phyloP scores from a whole-genome alignment of 2,329 filamentous ascomycete genomes.

The Camptophora hylomeconis region DNA sequence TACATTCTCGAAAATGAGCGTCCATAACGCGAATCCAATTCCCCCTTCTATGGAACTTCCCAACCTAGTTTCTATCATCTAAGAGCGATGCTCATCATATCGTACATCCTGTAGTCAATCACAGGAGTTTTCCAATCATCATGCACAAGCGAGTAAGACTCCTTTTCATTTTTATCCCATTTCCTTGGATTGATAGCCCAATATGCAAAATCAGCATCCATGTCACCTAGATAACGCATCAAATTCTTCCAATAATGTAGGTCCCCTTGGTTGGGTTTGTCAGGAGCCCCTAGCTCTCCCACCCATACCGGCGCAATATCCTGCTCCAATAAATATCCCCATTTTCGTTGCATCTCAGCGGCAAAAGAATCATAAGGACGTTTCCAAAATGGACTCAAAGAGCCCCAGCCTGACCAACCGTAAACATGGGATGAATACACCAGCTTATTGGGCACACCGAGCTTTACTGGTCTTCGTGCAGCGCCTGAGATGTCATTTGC shows the following conservation, averaged over 20 bases:
- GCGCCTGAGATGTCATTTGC: slow-evolving; percentile 52
- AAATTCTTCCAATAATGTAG: slow-evolving; percentile 54
- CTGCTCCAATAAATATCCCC: slow-evolving; percentile 49
- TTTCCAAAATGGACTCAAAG: slow-evolving; percentile 45
- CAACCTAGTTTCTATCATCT: too few species aligned
- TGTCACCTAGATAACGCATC: slow-evolving; percentile 42
- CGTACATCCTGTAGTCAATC: slow-evolving; percentile 49
- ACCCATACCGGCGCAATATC: slow-evolving; percentile 53
- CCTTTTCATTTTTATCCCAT: slow-evolving; percentile 41
- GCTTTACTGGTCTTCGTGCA: slow-evolving; percentile 40
- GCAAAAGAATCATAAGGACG: slow-evolving; percentile 51
- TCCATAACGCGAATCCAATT: too few species aligned
- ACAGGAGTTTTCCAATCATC: slow-evolving; percentile 54
- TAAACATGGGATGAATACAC: slow-evolving; percentile 60
- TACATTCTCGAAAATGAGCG: too few species aligned
- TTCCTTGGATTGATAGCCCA: slow-evolving; percentile 59
- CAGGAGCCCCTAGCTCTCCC: slow-evolving; percentile 51
- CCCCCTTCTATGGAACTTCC: too few species aligned
- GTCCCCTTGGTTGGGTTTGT: slow-evolving; percentile 41
- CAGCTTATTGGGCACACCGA: slow-evolving; percentile 42
- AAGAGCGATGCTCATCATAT: slow-evolving; percentile 30
- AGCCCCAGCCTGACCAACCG: slow-evolving; percentile 58
- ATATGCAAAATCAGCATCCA: slow-evolving; percentile 55
- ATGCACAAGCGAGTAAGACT: slow-evolving; percentile 48
- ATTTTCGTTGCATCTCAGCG: slow-evolving; percentile 49